Base-by-base conservation (phyloP, 1,284 basidiomycete species). In the Ceratobasidium sp. region DNA sequence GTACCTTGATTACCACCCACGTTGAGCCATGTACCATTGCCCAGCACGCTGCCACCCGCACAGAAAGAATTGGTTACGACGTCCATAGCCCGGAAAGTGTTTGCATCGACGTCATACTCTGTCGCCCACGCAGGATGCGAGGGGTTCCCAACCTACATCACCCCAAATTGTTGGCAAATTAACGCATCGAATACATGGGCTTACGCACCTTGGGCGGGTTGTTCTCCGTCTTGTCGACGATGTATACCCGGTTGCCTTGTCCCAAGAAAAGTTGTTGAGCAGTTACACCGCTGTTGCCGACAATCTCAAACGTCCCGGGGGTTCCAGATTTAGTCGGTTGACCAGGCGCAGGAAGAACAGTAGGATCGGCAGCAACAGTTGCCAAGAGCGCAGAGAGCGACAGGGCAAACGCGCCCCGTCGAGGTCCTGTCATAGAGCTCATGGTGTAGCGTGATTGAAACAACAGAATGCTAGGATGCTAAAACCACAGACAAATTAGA, bases 51-150 rank as follows among this genome's bases (percentile, higher is more conserved):
- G 0, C 85, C 84, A 11, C 90, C 91, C 14, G 91, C 87, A 78
- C 92, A 96, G 83, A 97, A 97, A 18, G 88, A 85, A 80, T 96
- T 96, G 54, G 91, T 92, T 67, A 81, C 77, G 50, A 97, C 85
- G 73, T 91, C 90, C 91, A 96, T 85, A 2, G 83, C 64, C 2
- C 82, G 80, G 72, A 77, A 80, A 11, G 75, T 75, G 75, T 85
- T 84, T 11, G 81, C 82, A 18, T 76, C 75, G 41, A 82, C 77
- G 74, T 84, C 82, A 73, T 84, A 84, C 76, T 84, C 84, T 46
- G 80, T 78, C 75, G 72, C 76, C 79, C 80, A 79, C 72, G 16
- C 7, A 84, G 80, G 73, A 85, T 86, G 0, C 86, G 81, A 14
- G 83, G 79, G 41, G 89, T 84, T 78, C 89, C 88, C 85, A 84